Base-by-base conservation (phyloP, 2,329 filamentous ascomycete genomes). In the Penicillium paneum region DNA sequence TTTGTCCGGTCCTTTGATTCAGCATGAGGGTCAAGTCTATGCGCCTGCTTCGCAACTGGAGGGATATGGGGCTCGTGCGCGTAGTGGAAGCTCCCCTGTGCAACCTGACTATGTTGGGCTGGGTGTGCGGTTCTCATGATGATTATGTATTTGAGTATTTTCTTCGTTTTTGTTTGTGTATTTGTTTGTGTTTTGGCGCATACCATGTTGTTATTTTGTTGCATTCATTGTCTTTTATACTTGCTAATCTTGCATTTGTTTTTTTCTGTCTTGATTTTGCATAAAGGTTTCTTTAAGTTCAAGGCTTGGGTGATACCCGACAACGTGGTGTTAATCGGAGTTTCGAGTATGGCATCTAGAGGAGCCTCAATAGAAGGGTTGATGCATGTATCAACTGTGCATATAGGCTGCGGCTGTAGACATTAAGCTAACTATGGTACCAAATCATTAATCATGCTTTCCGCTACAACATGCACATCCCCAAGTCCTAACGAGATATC, bases 71-170 rank as follows among this genome's bases (percentile, higher is more conserved):
- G 49, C 55, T 39, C 67, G 70, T 28, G 49, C 61, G 8, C 62
- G 70, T 21, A 71, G 70, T 54, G 69, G 69, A 5, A 71, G 69
- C 48, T 71, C 69, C 8, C 71, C 71, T 39, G 29, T 65, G 10
- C 56, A 57, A 4, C 63, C 67, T 10, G 55, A 64, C 26, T 63
- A 64, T 49, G 53, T 57, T 49, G 63, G 62, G 1, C 39, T 69
- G 24, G 66, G 60, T 35, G 53, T 65, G 28, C 55, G 61, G 5
- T 59, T 61, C 3, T 34, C 2, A 15, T 49, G 19, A 32, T 19
- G 24, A 11, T 24, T 1, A 10, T 29, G 10, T 15, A n/a, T 17
- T 52, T 47, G 40, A 24, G 13, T 28, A 13, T 31, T 51, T n/a
- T n/a, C n/a, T n/a, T n/a, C 12, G 31, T 13, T 8, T 31, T 26